Evolutionary conservation across 225 moss, liverwort and hornwort genomes (phyloP).

Genomic region (Pleurozium schreberi): DNA sequence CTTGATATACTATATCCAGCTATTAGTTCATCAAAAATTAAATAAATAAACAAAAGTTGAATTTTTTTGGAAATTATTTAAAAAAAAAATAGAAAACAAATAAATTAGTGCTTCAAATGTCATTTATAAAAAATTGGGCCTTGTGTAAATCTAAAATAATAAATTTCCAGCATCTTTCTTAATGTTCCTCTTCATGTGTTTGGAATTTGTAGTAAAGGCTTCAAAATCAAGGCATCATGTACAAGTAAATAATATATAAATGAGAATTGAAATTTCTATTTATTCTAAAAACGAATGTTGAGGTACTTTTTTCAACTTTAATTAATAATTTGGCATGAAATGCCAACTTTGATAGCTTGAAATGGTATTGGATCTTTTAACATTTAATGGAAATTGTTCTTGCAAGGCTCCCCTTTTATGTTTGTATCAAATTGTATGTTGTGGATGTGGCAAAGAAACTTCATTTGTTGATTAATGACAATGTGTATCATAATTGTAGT

Average conservation of each 20-base stretch:
- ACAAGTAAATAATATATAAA: too few relatives aligned
- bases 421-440: neutral
- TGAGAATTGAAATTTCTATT: neutral
- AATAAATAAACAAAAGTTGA: too few relatives aligned
- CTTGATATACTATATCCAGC: too few relatives aligned
- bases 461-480: neutral
- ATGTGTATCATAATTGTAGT: neutral
- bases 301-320: neutral
- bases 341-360: accelerated
- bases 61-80: too few relatives aligned
- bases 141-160: neutral
- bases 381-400: neutral
- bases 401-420: too few relatives aligned
- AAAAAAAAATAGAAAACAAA: too few relatives aligned
- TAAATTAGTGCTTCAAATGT: too few relatives aligned
- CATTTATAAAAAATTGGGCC: too few relatives aligned
- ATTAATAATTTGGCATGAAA: neutral
- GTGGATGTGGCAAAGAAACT: neutral
- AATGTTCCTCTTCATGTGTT: too few relatives aligned
- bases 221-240: neutral
- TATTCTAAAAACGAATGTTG: accelerated
- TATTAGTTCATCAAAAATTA: too few relatives aligned
- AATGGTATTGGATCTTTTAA: neutral
- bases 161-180: too few relatives aligned
- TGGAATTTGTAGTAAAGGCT: neutral